Evolutionary conservation across 495 filamentous ascomycete genomes (phyloP).

Genomic region (Aspergillus heteromorphus): DNA sequence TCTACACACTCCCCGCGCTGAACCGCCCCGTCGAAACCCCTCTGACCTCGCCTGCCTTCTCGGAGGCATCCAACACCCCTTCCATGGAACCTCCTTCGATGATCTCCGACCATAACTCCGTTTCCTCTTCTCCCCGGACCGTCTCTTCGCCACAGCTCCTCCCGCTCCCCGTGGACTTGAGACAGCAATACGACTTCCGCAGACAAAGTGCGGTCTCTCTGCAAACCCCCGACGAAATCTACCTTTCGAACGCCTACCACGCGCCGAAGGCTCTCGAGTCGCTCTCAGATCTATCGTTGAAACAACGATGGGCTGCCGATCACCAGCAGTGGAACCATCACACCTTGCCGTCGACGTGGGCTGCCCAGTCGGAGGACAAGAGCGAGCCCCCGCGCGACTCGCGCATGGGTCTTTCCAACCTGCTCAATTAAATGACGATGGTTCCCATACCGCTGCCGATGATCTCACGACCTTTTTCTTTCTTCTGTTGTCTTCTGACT

Average conservation of each 20-base stretch:
- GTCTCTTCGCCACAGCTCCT: constrained; percentile 39
- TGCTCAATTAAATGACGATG: constrained; percentile 29
- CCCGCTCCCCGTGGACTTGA: constrained; percentile 32
- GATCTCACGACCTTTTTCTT: constrained; percentile 20
- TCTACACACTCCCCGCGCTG: constrained; percentile 40
- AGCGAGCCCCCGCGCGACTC: constrained; percentile 33
- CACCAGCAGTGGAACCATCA: constrained; percentile 31
- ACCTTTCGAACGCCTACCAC: constrained; percentile 18
- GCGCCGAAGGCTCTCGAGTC: constrained; percentile 22
- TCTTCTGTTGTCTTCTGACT: constrained; percentile 8
- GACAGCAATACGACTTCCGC: constrained; percentile 30
- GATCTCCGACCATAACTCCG: constrained; percentile 63
- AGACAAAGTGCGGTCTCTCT: constrained; percentile 22
- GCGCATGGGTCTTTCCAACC: constrained; percentile 39
- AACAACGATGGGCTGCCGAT: constrained; percentile 29
- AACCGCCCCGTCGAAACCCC: constrained; percentile 53
- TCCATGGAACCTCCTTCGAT: constrained; percentile 66
- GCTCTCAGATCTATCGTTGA: constrained; percentile 27
- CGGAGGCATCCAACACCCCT: constrained; percentile 53
- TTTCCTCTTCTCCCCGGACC: constrained; percentile 52
- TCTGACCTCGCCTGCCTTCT: constrained; percentile 65
- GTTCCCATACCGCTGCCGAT: constrained; percentile 5
- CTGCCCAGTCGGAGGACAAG: constrained; percentile 6
- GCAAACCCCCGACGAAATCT: constrained; percentile 27
- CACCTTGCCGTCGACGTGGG: constrained; percentile 7